These are phyloP conservation scores for Hymenoscyphus fraxineus DNA, from an alignment of 2,329 filamentous ascomycete species.

Conservation along the genomic window DNA sequence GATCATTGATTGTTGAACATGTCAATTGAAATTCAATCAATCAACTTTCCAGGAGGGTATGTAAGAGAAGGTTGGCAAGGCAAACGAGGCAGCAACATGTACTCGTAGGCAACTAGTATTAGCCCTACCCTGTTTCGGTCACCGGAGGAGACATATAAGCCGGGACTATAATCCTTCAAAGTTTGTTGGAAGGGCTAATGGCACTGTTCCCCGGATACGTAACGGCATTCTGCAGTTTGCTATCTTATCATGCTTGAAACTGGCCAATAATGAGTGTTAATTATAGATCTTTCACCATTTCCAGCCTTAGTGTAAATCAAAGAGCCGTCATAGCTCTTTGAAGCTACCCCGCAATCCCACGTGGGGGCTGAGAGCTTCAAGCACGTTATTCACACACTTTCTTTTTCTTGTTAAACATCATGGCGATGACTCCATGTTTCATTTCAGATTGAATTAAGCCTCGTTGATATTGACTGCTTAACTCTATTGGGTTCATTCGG, in stretches of 20 bases:
- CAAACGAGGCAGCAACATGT: neutral
- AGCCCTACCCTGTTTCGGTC: neutral
- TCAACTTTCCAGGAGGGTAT: neutral
- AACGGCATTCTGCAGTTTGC: neutral
- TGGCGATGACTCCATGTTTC: neutral
- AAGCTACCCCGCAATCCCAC: neutral
- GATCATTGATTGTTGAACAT: neutral
- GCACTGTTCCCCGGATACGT: neutral
- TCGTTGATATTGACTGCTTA: too few relatives aligned
- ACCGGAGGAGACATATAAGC: neutral
- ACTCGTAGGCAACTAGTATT: too few relatives aligned
- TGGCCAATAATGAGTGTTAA: neutral
- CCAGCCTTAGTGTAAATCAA: neutral
- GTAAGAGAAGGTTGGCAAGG: neutral
- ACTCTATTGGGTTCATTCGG: too few relatives aligned
- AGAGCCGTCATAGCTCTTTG: neutral
- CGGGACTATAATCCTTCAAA: neutral
- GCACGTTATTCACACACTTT: neutral
- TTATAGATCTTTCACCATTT: neutral
- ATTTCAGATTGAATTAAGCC: neutral
- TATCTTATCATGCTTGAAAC: neutral
- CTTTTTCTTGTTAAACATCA: too few relatives aligned
- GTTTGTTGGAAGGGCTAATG: neutral
- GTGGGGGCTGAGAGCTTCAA: neutral
- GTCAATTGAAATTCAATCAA: neutral